Evolutionary conservation across 2,329 filamentous ascomycete species (phyloP), one percentile per base, ranked within the genome.

Genomic region (Scedosporium dehoogii): DNA sequence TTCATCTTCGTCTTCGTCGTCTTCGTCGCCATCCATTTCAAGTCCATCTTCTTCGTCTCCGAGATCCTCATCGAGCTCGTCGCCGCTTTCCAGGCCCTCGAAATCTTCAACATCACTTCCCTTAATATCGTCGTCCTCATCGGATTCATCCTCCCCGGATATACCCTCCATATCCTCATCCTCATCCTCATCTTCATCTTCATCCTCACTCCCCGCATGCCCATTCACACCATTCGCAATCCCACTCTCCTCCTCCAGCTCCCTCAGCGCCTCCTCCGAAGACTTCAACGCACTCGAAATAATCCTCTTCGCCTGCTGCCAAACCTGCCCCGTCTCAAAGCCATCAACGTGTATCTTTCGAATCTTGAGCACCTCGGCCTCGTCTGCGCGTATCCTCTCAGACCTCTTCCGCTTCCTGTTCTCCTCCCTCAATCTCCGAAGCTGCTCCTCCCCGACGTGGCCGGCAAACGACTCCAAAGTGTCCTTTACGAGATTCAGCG

Each of bases 301-400:
- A 21, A 97, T 91, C 68, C 90, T 85, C 70, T 87, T 88, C 7
- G 91, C 89, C 76, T 99, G 94, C 74, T 97, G 91, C 90, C 93
- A 99, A 53, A 99, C 87, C 74, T 97, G 93, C 21, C 87, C 85
- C 10, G 90, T 87, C 68, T 89, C 90, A 68, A 97, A 96, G 0
- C 93, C 94, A 63, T 96, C 86, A 6, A 91, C 79, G 72, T 97
- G 90, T 16, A 99, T 79, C 73, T 90, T 92, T 69, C 89, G 87
- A 69, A 96, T 78, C 69, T 91, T 91, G 66, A 97, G 71, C 1
- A 89, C 77, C 66, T 83, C 75, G 58, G 75, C 69, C 27, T 61
- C 59, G 33, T 61, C 59, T 4, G 48, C 23, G 2, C 42, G 41
- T 61, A 61, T 33, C 41, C 74, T 73, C 38, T 74, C 74, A 7